Percentiles rank a stretch among this genome's conserved stretches.
Evolutionary conservation across 305 asterid species (phyloP).

Genomic region (Fraxinus dipetala): DNA sequence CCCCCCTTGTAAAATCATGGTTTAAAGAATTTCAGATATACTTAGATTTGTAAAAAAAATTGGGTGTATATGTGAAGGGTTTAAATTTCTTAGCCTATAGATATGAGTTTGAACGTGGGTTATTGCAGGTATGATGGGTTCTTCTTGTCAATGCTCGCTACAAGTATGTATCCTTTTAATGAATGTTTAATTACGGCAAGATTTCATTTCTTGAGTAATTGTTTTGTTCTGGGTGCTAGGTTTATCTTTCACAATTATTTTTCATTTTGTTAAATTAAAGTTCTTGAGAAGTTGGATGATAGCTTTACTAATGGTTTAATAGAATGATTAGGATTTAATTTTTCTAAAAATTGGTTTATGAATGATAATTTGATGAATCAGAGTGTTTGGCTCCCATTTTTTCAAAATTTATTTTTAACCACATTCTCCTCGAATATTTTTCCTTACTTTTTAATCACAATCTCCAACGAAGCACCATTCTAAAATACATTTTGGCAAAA

Average conservation of each 20-base stretch:
- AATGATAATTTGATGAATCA: background rate
- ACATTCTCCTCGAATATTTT: too few relatives aligned
- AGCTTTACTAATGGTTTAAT: background rate
- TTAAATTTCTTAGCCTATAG: background rate
- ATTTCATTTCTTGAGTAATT: conserved; percentile 18
- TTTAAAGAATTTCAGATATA: background rate
- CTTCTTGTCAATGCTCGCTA: conserved; percentile 94
- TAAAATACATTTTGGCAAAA: too few relatives aligned
- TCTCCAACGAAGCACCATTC: too few relatives aligned
- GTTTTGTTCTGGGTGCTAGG: background rate
- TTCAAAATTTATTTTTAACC: too few relatives aligned
- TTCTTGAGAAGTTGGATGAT: background rate
- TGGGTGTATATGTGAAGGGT: background rate
- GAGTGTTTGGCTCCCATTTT: too few relatives aligned
- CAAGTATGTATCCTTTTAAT: conserved; percentile 82
- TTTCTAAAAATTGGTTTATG: background rate
- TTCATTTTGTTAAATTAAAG: background rate
- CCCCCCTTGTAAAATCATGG: background rate
- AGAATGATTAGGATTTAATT: background rate
- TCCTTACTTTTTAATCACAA: too few relatives aligned
- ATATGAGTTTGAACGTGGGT: conserved; percentile 13
- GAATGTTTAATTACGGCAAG: background rate
- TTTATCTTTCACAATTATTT: background rate
- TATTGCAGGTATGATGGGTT: conserved; percentile 95
- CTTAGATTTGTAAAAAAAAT: background rate